Evolutionary conservation across 73 alveolate genomes (phyloP).

Genomic region (Paramecium tetraurelia): DNA sequence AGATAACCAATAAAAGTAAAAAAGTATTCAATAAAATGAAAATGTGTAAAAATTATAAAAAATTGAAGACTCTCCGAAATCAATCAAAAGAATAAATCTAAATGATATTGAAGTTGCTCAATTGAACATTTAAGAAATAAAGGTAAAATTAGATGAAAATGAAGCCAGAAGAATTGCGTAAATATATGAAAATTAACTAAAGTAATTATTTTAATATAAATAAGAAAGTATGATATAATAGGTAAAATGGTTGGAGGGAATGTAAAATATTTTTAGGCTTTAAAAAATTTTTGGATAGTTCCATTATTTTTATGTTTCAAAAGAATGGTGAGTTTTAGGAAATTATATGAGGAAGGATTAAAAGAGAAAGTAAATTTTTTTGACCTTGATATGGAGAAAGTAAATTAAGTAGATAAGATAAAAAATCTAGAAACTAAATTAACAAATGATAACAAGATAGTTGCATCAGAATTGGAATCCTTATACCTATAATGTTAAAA

Average conservation of each 20-base stretch:
- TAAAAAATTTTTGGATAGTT: conserved; percentile 21
- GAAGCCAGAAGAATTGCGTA: not conserved
- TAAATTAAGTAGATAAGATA: not conserved
- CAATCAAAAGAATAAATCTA: not conserved
- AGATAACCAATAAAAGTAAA: not conserved
- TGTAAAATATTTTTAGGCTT: not conserved
- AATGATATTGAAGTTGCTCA: not conserved
- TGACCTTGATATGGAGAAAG: conserved; percentile 9
- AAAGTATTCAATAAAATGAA: not conserved
- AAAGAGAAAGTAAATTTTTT: not conserved
- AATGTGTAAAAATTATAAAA: not conserved
- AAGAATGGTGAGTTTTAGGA: conserved; percentile 19
- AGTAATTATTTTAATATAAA: not conserved
- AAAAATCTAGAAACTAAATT: not conserved
- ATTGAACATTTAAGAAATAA: not conserved
- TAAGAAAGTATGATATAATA: not conserved
- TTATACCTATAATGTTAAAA: not conserved
- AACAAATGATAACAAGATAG: not conserved
- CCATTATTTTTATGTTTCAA: conserved; percentile 31
- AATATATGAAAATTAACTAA: conserved; percentile 12
- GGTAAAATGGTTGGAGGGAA: conserved; percentile 28
- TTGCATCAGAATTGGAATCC: not conserved
- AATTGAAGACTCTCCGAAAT: not conserved
- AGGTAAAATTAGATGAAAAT: not conserved
- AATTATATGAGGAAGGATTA: not conserved